Evolutionary conservation across 495 filamentous ascomycete genomes (phyloP).

Genomic region (Xylaria grammica): DNA sequence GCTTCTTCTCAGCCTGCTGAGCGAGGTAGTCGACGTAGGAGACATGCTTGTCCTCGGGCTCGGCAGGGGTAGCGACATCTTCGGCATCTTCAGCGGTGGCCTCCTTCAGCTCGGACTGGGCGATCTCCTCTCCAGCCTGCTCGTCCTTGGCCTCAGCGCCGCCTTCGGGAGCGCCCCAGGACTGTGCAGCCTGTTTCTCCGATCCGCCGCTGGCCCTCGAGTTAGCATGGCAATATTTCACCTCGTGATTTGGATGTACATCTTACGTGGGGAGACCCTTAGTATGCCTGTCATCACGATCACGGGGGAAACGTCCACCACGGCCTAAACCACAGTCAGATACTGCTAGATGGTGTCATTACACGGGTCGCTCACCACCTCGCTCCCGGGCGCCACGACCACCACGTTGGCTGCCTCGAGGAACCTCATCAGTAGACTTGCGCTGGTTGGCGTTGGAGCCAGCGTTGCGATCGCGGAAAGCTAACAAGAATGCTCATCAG

Average conservation of each 20-base stretch:
- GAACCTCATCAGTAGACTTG: constrained; percentile 75
- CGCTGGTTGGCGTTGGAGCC: constrained; percentile 81
- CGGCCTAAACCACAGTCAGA: constrained; percentile 44
- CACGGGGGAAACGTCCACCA: constrained; percentile 51
- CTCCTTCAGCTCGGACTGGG: constrained; percentile 77
- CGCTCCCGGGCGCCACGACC: constrained; percentile 63
- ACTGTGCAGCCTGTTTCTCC: constrained; percentile 88
- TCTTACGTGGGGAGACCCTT: constrained; percentile 72
- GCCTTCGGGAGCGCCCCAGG: constrained; percentile 86
- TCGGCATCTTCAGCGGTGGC: constrained; percentile 53
- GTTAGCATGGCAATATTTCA: constrained; percentile 24
- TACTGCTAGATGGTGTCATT: not conserved
- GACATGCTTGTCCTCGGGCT: constrained; percentile 86
- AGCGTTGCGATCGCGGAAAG: constrained; percentile 89
- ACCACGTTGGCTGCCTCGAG: constrained; percentile 58
- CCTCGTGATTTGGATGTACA: not conserved
- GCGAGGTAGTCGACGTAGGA: constrained; percentile 87
- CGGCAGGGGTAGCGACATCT: constrained; percentile 50
- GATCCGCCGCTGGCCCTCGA: constrained; percentile 65
- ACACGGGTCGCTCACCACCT: constrained; percentile 55
- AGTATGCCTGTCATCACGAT: constrained; percentile 82
- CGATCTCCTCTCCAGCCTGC: constrained; percentile 83
- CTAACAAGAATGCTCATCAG: constrained; percentile 48
- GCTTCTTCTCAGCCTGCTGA: constrained; percentile 82
- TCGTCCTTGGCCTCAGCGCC: constrained; percentile 85